Conservation (phyloP, 495 filamentous ascomycete species). For the Gamarada debralockiae region DNA sequence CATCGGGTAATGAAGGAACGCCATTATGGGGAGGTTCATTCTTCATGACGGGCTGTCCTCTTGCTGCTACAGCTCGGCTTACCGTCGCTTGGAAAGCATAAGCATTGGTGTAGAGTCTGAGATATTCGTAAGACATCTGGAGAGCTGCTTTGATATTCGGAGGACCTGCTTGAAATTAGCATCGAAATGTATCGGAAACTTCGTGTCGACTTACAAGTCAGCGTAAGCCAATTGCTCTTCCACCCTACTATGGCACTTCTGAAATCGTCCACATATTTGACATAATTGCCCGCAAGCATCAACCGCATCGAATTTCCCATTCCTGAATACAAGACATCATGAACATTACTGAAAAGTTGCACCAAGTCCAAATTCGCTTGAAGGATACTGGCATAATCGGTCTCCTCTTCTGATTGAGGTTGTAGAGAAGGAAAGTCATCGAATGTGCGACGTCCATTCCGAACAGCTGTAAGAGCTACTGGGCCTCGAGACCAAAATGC, state of each 20-base stretch:
- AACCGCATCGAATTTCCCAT: conserved; percentile 59
- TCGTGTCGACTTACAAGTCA: conserved; percentile 52
- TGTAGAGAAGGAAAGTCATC: conserved; percentile 58
- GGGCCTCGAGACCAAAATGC: conserved; percentile 64
- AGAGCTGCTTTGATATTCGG: conserved; percentile 52
- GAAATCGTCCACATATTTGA: conserved; percentile 65
- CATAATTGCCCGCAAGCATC: conserved; percentile 60
- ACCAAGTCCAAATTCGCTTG: conserved; percentile 59
- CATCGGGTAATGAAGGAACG: conserved; percentile 52
- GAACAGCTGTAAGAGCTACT: conserved; percentile 52
- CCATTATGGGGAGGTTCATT: conserved; percentile 42
- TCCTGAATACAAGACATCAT: conserved; percentile 59
- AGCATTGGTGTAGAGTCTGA: conserved; percentile 58
- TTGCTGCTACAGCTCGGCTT: conserved; percentile 46
- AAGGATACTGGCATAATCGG: conserved; percentile 58
- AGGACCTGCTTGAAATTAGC: conserved; percentile 40
- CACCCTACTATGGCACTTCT: conserved; percentile 54
- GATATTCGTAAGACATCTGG: conserved; percentile 58
- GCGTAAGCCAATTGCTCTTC: conserved; percentile 58
- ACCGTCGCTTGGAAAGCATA: conserved; percentile 64
- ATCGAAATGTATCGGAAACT: not conserved
- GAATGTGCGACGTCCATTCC: conserved; percentile 26
- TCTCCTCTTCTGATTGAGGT: conserved; percentile 46
- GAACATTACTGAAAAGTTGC: conserved; percentile 59
- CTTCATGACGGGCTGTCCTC: conserved; percentile 30